Base-by-base conservation (phyloP, 495 filamentous ascomycete species). In the Aspergillus steynii region DNA sequence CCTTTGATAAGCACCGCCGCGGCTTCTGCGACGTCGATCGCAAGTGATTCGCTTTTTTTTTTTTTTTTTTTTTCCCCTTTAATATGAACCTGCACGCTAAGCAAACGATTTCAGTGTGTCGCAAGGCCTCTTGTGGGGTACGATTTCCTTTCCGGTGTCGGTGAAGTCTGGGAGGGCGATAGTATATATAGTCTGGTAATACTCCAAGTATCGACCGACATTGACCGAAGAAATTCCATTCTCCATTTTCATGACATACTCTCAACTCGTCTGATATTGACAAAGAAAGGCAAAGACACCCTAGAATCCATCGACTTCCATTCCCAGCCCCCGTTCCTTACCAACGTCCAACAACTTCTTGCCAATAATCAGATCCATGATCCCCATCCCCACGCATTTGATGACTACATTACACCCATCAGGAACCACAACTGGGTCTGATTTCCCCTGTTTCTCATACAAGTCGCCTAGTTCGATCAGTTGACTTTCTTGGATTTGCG, bases 381-480 rank as follows among this genome's bases (percentile, higher is more conserved):
- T 63, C n/a, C 76, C 78, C 72, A 80, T 76, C 0, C 78, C 78
- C 37, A 80, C 78, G 58, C 76, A 77, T 65, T 80, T 80, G 29
- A 74, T 76, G 37, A 80, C 69, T 50, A 97, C 90, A 77, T 96
- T 97, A 2, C 90, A 89, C 1, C 69, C 71, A 29, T 65, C 59
- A 3, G 68, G 67, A 27, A 77, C 62, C 45, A 64, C 49, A 29
- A 76, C 29, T 0, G 64, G 10, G 5, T 62, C 62, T 0, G 42
- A 56, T 46, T 63, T 63, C 49, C 72, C 69, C 60, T 72, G 63
- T 58, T 73, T 65, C 79, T 89, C 88, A 52, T 92, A 81, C 59
- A 96, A 65, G 67, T 96, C 92, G 0, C 93, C 93, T 45, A 93
- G 81, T 81, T 99, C 93, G 7, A 93, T 84, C 31, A 97, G 75